Conservation (phyloP, 768 basidiomycete species). For the Strobilomyces dryophilus region DNA sequence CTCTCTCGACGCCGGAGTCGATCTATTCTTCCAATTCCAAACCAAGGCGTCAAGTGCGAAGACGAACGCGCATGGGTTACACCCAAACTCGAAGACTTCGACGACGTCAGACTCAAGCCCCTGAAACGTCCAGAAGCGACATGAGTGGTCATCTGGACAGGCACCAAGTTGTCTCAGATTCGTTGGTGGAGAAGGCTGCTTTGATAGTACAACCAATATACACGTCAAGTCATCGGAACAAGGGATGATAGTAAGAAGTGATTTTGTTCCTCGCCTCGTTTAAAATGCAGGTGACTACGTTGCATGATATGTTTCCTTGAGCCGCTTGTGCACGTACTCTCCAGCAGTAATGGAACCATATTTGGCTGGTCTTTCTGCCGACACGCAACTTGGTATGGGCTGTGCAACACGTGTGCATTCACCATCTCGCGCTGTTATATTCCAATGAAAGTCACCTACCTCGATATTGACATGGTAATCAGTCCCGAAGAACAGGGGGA, state of each 20-base stretch:
- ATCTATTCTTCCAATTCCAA: conserved; percentile 11
- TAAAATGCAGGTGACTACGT: neutral
- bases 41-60: conserved; percentile 12
- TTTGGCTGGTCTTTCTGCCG: conserved; percentile 51
- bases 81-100: conserved; percentile 19
- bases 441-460: conserved; percentile 37
- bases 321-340: conserved; percentile 73
- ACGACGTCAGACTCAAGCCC: conserved; percentile 22
- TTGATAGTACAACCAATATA: neutral
- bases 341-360: conserved; percentile 77
- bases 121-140: conserved; percentile 15
- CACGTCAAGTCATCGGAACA: neutral
- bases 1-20: conserved; percentile 28
- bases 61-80: conserved; percentile 2
- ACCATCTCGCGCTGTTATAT: neutral
- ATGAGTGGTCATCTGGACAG: too few species aligned
- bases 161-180: too few species aligned
- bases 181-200: too few species aligned
- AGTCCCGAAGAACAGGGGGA: conserved; percentile 88
- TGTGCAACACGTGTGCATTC: conserved; percentile 3
- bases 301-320: conserved; percentile 44
- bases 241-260: too few species aligned
- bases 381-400: conserved; percentile 47
- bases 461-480: conserved; percentile 82
- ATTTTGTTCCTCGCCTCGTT: too few species aligned